phyloP scores from a whole-genome alignment of 2,329 filamentous ascomycete species.

The Paecilomyces sp. region DNA sequence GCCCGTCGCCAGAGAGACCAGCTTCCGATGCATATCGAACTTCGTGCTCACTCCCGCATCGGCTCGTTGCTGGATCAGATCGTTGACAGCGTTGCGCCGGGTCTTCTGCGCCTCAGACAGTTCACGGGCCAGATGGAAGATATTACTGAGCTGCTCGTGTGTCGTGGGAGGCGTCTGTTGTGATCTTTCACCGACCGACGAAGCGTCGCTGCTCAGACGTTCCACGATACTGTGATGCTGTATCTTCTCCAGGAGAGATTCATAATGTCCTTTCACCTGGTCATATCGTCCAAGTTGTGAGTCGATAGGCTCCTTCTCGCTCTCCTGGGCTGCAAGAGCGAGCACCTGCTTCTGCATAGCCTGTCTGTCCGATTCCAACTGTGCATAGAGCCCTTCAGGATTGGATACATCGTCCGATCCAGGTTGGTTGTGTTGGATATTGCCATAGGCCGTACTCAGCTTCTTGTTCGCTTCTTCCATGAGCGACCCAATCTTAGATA shows the following conservation, averaged over 20 bases:
- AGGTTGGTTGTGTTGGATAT: slow-evolving; percentile 58
- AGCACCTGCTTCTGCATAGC: slow-evolving; percentile 34
- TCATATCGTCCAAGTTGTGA: slow-evolving; percentile 33
- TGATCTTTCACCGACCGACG: slow-evolving; percentile 7
- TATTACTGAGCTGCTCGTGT: slow-evolving; percentile 21
- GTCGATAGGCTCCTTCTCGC: slow-evolving; percentile 28
- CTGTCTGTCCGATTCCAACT: slow-evolving; percentile 37
- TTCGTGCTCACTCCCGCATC: slow-evolving; percentile 40
- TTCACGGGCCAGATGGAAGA: slow-evolving; percentile 24
- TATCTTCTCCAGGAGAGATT: slow-evolving; percentile 38
- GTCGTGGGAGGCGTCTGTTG: slow-evolving; percentile 12
- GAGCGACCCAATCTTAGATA: slow-evolving; percentile 61
- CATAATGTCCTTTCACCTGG: slow-evolving; percentile 25
- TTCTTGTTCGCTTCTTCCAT: slow-evolving; percentile 67
- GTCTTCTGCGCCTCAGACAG: slow-evolving; percentile 25
- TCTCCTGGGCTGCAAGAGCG: slow-evolving; percentile 28
- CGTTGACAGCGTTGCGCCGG: slow-evolving; percentile 28
- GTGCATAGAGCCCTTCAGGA: slow-evolving; percentile 33
- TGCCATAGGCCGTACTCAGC: slow-evolving; percentile 51
- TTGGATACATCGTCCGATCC: slow-evolving; percentile 34
- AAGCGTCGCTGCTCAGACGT: slow-evolving; percentile 14
- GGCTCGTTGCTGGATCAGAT: slow-evolving; percentile 36
- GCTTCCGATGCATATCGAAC: slow-evolving; percentile 40
- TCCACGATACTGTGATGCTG: slow-evolving; percentile 32
- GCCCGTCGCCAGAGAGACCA: slow-evolving; percentile 40